These are phyloP conservation scores for Neohortaea acidophila DNA, from an alignment of 495 filamentous ascomycete species.

Conservation along the genomic window DNA sequence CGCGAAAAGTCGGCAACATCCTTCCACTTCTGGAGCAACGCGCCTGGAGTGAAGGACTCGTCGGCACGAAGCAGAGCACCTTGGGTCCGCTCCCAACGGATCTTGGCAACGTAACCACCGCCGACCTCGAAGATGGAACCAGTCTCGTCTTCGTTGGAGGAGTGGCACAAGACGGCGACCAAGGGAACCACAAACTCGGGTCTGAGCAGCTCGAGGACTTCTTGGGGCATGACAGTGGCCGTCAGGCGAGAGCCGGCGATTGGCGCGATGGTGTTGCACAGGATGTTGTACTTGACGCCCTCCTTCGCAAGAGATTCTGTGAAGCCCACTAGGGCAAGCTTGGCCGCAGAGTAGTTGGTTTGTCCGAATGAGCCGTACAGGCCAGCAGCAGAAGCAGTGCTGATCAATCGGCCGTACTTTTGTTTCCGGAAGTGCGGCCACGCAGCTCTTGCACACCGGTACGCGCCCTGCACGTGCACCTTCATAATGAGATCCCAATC, in stretches of 20 bases:
- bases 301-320: slow-evolving; percentile 97
- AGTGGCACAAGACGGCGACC: slow-evolving; percentile 78
- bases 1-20: slow-evolving; percentile 75
- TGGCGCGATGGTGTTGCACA: slow-evolving; percentile 89
- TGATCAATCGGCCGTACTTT: slow-evolving; percentile 93
- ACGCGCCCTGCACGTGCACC: slow-evolving; percentile 89
- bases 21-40: slow-evolving; percentile 78
- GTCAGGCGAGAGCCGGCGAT: slow-evolving; percentile 97
- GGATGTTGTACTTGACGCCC: slow-evolving; percentile 94
- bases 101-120: slow-evolving; percentile 82
- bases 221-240: slow-evolving; percentile 91
- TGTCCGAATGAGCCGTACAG: slow-evolving; percentile 95
- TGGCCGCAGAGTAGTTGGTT: slow-evolving; percentile 92
- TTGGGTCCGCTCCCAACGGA: slow-evolving; percentile 88
- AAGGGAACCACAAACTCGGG: slow-evolving; percentile 94
- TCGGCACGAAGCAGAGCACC: slow-evolving; percentile 86
- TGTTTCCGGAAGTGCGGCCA: slow-evolving; percentile 98
- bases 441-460: slow-evolving; percentile 91
- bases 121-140: slow-evolving; percentile 89
- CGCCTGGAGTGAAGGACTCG: slow-evolving; percentile 70
- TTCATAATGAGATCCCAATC: slow-evolving; percentile 93
- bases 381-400: slow-evolving; percentile 88
- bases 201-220: slow-evolving; percentile 74
- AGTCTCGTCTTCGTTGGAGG: slow-evolving; percentile 69
- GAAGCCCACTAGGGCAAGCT: slow-evolving; percentile 91